Conservation (phyloP, 1,284 basidiomycete genomes). For the Exobasidium rhododendri region DNA sequence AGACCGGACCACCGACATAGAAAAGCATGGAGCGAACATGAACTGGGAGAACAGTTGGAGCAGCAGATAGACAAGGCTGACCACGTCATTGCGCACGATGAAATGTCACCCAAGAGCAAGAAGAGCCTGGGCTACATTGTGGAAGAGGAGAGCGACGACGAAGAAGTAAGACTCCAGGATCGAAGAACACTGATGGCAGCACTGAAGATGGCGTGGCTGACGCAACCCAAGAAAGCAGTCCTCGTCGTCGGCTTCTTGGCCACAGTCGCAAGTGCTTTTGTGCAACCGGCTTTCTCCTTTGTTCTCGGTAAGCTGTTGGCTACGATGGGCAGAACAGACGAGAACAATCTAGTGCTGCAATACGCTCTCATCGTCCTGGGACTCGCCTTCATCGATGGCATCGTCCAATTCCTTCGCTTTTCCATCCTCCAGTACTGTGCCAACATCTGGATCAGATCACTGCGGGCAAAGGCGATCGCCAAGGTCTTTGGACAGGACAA, state of each 20-base stretch:
- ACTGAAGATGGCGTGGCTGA: slow-evolving; percentile 66
- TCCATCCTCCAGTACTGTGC: slow-evolving; percentile 63
- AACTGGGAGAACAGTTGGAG: background rate
- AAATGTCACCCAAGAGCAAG: background rate
- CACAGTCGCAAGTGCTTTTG: slow-evolving; percentile 67
- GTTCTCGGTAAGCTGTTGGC: slow-evolving; percentile 78
- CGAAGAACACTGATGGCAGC: slow-evolving; percentile 48
- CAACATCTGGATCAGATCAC: slow-evolving; percentile 70
- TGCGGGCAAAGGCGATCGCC: slow-evolving; percentile 66
- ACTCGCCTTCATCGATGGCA: slow-evolving; percentile 71
- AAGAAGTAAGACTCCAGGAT: background rate
- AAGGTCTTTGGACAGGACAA: slow-evolving; percentile 78
- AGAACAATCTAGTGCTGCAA: slow-evolving; percentile 56
- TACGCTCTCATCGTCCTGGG: slow-evolving; percentile 60
- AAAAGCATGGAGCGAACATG: slow-evolving; percentile 8
- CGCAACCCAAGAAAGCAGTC: slow-evolving; percentile 70
- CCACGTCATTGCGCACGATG: background rate
- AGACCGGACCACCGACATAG: background rate
- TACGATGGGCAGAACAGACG: slow-evolving; percentile 63
- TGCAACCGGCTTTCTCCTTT: slow-evolving; percentile 88
- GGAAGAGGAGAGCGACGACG: background rate
- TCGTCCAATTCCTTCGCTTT: slow-evolving; percentile 68
- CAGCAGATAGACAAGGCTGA: background rate
- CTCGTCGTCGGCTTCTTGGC: slow-evolving; percentile 65
- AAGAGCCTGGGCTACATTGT: background rate